These are phyloP conservation scores for Pseudogymnoascus sp. DNA, from an alignment of 2,329 filamentous ascomycete species.

Conservation along the genomic window DNA sequence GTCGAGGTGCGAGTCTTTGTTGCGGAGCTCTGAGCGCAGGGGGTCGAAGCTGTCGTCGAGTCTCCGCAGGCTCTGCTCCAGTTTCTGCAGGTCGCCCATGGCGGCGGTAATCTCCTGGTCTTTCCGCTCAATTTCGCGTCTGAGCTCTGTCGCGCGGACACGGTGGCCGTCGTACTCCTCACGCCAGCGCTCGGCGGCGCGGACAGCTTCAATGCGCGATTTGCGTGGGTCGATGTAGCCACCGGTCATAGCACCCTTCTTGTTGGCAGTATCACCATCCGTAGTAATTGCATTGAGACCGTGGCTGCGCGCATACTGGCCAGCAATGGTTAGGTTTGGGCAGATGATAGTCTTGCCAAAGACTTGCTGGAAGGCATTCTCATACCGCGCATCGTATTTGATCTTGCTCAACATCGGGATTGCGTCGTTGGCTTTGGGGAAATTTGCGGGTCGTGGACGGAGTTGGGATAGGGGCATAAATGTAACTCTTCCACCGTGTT, in stretches of 20 bases:
- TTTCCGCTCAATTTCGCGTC: conserved; percentile 62
- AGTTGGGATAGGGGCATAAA: conserved; percentile 90
- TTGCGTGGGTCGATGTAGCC: conserved; percentile 82
- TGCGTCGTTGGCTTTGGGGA: conserved; percentile 80
- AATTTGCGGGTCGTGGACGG: conserved; percentile 58
- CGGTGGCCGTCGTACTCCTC: conserved; percentile 62
- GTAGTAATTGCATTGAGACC: conserved; percentile 88
- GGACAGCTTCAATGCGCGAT: conserved; percentile 80
- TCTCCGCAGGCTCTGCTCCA: conserved; percentile 68
- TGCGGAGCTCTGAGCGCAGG: conserved; percentile 64
- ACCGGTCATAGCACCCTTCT: conserved; percentile 89
- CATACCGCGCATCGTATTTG: conserved; percentile 65
- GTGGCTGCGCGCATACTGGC: conserved; percentile 87
- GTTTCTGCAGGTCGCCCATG: conserved; percentile 74
- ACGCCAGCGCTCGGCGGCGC: conserved; percentile 64
- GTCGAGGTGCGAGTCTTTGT: conserved; percentile 66
- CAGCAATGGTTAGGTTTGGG: conserved; percentile 76
- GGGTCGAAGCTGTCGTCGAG: conserved; percentile 77
- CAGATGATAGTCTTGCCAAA: conserved; percentile 95
- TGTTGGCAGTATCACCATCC: conserved; percentile 90
- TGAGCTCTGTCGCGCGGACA: conserved; percentile 55
- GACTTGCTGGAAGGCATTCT: conserved; percentile 84
- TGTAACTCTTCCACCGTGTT: conserved; percentile 78
- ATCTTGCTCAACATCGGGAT: conserved; percentile 81
- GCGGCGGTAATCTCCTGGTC: conserved; percentile 84